phyloP scores from a whole-genome alignment of 768 basidiomycete genomes.

The Mycena pura region DNA sequence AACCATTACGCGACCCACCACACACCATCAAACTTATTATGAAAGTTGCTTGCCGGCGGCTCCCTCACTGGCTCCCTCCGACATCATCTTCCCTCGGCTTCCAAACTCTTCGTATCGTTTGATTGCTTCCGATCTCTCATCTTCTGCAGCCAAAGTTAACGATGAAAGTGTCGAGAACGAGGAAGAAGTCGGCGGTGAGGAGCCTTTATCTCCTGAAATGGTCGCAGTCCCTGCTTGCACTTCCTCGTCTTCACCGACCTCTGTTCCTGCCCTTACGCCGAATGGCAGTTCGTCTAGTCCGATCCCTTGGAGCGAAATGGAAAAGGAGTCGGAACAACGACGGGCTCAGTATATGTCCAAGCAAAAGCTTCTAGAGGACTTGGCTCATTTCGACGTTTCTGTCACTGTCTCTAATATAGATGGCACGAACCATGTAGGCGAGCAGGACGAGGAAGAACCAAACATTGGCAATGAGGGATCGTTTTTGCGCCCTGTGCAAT shows the following conservation, averaged over 20 bases:
- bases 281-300: conserved; percentile 73
- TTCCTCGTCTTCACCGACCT: conserved; percentile 48
- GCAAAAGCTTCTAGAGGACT: background rate
- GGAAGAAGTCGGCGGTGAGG: background rate
- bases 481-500: conserved; percentile 49
- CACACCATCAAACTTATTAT: conserved; percentile 80
- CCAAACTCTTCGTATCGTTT: conserved; percentile 55
- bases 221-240: conserved; percentile 31
- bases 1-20: conserved; percentile 55
- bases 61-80: conserved; percentile 55
- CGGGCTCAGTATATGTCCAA: background rate
- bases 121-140: conserved; percentile 35
- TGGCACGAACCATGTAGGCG: conserved; percentile 3
- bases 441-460: conserved; percentile 37
- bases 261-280: conserved; percentile 68
- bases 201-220: conserved; percentile 22
- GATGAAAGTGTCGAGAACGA: conserved; percentile 17
- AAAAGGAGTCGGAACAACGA: conserved; percentile 7
- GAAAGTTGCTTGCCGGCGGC: conserved; percentile 58
- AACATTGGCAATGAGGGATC: conserved; percentile 45
- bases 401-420: conserved; percentile 20
- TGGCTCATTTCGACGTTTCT: conserved; percentile 1
- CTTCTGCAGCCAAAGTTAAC: conserved; percentile 3
- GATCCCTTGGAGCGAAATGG: conserved; percentile 40
- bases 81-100: conserved; percentile 77